These are phyloP conservation scores for Sporothrix variecibatus DNA, from an alignment of 2,329 filamentous ascomycete genomes.

Conservation along the genomic window DNA sequence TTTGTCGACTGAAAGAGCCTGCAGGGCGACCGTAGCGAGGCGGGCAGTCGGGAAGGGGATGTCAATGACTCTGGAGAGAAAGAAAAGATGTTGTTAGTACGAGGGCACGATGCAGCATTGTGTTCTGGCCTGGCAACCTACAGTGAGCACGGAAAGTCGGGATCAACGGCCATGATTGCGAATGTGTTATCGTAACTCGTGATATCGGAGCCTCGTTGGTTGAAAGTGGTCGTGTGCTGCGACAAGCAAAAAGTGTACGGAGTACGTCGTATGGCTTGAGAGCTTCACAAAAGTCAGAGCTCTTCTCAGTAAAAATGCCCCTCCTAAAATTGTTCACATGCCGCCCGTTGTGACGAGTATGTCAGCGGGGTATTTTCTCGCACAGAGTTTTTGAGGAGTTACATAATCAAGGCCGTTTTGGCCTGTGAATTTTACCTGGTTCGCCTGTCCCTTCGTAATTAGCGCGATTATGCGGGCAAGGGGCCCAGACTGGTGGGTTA, in stretches of 20 bases:
- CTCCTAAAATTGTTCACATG: background rate
- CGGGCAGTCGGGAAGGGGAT: conserved; percentile 80
- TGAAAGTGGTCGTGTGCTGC: background rate
- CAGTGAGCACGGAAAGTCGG: conserved; percentile 65
- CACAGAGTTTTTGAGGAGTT: background rate
- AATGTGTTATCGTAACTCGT: background rate
- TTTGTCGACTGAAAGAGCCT: conserved; percentile 78
- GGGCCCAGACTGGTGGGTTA: conserved; percentile 5
- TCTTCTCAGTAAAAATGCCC: background rate
- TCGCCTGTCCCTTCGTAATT: background rate
- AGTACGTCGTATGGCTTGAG: background rate
- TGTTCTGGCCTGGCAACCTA: conserved; percentile 43
- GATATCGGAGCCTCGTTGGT: background rate
- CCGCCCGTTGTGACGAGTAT: background rate
- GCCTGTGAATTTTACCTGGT: background rate
- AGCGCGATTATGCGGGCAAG: conserved; percentile 21
- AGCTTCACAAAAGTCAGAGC: background rate
- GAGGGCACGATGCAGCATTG: background rate
- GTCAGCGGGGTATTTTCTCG: background rate
- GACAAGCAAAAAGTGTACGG: background rate
- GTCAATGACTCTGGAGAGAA: conserved; percentile 62
- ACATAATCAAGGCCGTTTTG: background rate
- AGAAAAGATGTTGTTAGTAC: background rate
- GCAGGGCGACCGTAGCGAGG: conserved; percentile 74
- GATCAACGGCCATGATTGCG: conserved; percentile 41